Evolutionary conservation across 2,329 filamentous ascomycete species (phyloP).

Genomic region (Fusarium subglutinans): DNA sequence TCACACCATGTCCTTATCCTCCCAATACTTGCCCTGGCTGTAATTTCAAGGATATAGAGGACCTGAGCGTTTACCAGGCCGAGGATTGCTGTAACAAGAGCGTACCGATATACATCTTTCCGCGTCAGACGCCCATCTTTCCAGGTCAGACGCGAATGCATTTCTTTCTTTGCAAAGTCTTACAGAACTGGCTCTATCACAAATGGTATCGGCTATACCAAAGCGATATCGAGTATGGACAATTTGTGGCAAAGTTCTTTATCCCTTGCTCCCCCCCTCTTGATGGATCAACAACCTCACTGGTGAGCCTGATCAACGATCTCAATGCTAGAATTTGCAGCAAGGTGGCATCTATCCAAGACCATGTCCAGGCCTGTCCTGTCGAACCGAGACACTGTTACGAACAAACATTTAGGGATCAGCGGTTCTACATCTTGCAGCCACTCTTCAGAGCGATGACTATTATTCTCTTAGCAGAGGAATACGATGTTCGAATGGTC

Average conservation of each 20-base stretch:
- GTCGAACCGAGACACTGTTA: rapidly evolving
- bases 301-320: background rate
- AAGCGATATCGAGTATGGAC: background rate
- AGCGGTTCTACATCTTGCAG: background rate
- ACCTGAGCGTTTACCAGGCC: background rate
- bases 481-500: background rate
- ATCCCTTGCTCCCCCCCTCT: background rate
- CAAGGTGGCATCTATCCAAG: background rate
- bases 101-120: background rate
- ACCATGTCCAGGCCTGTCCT: background rate
- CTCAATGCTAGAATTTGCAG: background rate
- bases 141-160: background rate
- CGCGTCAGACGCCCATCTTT: background rate
- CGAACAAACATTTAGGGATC: background rate
- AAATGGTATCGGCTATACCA: background rate
- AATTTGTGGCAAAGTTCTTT: background rate
- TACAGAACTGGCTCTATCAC: background rate
- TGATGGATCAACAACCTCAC: background rate
- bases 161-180: background rate
- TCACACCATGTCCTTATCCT: background rate
- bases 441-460: background rate
- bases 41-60: rapidly evolving
- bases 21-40: background rate
- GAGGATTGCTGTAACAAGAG: background rate
- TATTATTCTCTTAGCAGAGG: background rate